Conservation (phyloP, 2,329 filamentous ascomycete species). For the Calonectria honghensis region DNA sequence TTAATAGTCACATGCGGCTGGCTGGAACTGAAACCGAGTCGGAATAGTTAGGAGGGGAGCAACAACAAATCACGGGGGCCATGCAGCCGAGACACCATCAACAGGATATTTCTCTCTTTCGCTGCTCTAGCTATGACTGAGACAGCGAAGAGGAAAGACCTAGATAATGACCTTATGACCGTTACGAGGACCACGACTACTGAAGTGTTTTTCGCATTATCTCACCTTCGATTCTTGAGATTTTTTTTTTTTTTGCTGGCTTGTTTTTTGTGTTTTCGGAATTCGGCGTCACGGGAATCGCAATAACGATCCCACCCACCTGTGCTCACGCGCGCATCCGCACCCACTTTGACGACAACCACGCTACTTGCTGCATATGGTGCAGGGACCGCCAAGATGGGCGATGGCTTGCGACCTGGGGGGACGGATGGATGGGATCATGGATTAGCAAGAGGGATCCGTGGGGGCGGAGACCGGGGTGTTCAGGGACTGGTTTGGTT, state of each 20-base stretch:
- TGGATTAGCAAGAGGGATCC: slow-evolving; percentile 44
- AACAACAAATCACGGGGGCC: slow-evolving; percentile 31
- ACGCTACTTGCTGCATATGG: slow-evolving; percentile 33
- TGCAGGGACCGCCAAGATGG: slow-evolving; percentile 41
- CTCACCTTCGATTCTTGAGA: slow-evolving; percentile 37
- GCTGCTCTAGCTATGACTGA: neutral
- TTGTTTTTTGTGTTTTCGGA: slow-evolving; percentile 52
- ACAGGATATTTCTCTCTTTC: neutral
- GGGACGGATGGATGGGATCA: slow-evolving; percentile 45
- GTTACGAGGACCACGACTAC: slow-evolving; percentile 55
- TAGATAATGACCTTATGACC: slow-evolving; percentile 56
- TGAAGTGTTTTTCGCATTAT: slow-evolving; percentile 46
- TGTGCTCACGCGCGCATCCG: slow-evolving; percentile 29
- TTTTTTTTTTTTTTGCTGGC: slow-evolving; percentile 46
- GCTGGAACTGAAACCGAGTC: slow-evolving; percentile 39
- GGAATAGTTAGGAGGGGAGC: slow-evolving; percentile 32
- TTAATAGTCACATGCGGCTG: slow-evolving; percentile 49
- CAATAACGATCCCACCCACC: slow-evolving; percentile 25
- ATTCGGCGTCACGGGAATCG: slow-evolving; percentile 53
- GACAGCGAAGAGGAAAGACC: slow-evolving; percentile 32
- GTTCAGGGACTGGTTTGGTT: slow-evolving; percentile 39
- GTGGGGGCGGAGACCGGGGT: slow-evolving; percentile 44
- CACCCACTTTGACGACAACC: slow-evolving; percentile 16
- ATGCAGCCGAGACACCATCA: slow-evolving; percentile 24
- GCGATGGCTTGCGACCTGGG: slow-evolving; percentile 44